Evolutionary conservation across 169 alveolate genomes (phyloP), one percentile per base, ranked within the genome.

Genomic region (Babesia bigemina): DNA sequence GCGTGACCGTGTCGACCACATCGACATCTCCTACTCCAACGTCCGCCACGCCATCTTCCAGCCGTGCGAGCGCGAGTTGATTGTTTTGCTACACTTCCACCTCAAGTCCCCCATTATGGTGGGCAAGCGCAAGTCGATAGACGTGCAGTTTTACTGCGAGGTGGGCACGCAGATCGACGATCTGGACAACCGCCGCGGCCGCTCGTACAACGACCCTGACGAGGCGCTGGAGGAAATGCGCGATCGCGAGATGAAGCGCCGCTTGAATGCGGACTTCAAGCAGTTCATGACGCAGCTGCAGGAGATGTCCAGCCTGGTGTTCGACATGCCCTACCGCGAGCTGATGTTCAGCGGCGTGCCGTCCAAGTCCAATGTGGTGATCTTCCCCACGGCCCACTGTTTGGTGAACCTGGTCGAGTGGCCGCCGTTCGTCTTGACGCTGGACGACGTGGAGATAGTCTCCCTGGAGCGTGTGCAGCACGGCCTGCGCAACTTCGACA

Each of bases 131-230:
- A 96, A 97, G 81, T 93, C 97, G 17, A 78, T 85, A 45, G 98
- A 98, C 81, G 96, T 98, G 16, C 98, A 98, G 84, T 96, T 98
- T 83, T 98, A 93, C 90, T 88, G 96, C 29, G 99, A 98, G 86
- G 97, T 96, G 36, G 99, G 99, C 14, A 91, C 96, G 21, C 98
- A 96, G 66, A 95, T 95, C 4, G 99, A 98, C 87, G 99, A 98
- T 63, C 74, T 98, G 57, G 99, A 97, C 78, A 86, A 91, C 84
- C 92, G 97, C 42, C 86, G 97, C 44, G 96, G 95, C 78, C 74
- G 91, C 17, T 86, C 94, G 55, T 90, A 86, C 55, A 91, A 94
- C 66, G 99, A 97, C 75, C 97, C 97, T 26, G 99, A 97, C 66
- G 99, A 97, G 90, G 92, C 95, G 58, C 95, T 95, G 73, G 97